Conservation (phyloP, 148 eudicot genomes). For the Polygonum maritimum region DNA sequence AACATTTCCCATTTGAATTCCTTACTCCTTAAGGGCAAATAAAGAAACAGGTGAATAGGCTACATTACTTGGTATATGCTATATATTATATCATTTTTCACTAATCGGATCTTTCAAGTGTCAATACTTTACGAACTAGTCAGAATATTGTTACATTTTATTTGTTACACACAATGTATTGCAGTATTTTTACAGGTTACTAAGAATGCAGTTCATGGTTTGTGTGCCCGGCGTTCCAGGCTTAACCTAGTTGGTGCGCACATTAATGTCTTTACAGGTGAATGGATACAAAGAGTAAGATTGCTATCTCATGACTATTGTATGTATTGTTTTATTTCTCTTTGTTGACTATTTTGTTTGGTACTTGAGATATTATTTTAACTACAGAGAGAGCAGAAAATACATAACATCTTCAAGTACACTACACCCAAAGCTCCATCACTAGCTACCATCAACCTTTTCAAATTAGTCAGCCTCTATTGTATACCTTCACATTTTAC, state of each 20-base stretch:
- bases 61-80: not conserved
- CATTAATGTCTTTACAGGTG: constrained; percentile 92
- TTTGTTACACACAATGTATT: constrained; percentile 17
- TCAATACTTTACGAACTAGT: not conserved
- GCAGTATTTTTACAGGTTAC: constrained; percentile 95
- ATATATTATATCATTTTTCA: not conserved
- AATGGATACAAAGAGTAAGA: constrained; percentile 95
- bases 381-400: not conserved
- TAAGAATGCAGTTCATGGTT: constrained; percentile 97
- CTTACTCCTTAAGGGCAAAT: not conserved
- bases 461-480: not conserved
- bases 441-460: not conserved
- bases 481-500: no score
- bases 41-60: not conserved
- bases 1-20: not conserved
- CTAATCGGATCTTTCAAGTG: not conserved
- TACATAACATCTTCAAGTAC: not conserved
- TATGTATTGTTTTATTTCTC: not conserved
- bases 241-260: constrained; percentile 91
- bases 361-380: not conserved
- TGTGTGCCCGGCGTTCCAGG: constrained; percentile 94
- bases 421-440: not conserved
- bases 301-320: not conserved
- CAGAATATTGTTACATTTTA: no score
- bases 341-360: not conserved